These are phyloP conservation scores for Saprolegnia diclina DNA, from an alignment of 352 stramenopile species.

Conservation along the genomic window DNA sequence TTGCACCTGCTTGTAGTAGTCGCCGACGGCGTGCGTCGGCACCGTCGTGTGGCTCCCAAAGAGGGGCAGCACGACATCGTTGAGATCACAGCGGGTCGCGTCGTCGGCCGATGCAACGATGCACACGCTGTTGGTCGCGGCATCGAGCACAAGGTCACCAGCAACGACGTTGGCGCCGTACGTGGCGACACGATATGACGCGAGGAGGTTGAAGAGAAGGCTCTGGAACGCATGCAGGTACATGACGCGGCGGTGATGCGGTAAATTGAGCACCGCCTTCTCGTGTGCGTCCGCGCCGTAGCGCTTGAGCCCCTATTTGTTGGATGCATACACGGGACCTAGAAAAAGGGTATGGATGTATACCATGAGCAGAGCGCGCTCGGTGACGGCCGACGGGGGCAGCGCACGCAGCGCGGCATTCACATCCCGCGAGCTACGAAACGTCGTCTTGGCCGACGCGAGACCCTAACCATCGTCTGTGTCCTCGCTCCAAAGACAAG, in stretches of 20 bases:
- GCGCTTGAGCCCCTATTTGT: constrained; percentile 48
- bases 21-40: constrained; percentile 42
- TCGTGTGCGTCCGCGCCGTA: constrained; percentile 47
- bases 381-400: constrained; percentile 38
- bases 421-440: constrained; percentile 47
- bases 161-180: constrained; percentile 40
- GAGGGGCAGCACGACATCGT: constrained; percentile 50
- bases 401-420: constrained; percentile 53
- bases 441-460: constrained; percentile 36
- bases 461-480: constrained; percentile 29
- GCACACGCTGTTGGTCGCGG: constrained; percentile 28
- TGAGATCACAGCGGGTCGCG: constrained; percentile 31
- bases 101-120: constrained; percentile 2
- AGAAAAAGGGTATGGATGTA: neutral
- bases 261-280: constrained; percentile 43
- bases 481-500: neutral
- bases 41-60: constrained; percentile 46
- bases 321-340: neutral
- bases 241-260: constrained; percentile 58
- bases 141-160: constrained; percentile 53
- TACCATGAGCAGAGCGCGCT: constrained; percentile 56
- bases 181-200: constrained; percentile 41
- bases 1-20: constrained; percentile 40
- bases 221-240: constrained; percentile 78
- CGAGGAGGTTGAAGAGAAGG: constrained; percentile 63